These are phyloP conservation scores for Theobroma grandiflorum DNA, from an alignment of 441 rosid species.

Conservation along the genomic window DNA sequence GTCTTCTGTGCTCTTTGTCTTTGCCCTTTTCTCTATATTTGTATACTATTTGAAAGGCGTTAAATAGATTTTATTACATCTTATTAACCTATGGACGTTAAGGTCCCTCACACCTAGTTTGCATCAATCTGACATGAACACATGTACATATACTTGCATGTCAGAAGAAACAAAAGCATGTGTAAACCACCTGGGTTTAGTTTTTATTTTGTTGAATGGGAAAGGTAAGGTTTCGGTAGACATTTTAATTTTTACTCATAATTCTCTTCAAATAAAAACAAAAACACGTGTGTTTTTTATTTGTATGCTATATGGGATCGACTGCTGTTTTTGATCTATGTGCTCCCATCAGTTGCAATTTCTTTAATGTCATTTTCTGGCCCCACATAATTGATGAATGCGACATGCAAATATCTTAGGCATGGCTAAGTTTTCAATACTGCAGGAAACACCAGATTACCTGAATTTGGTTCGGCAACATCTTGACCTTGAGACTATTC, in stretches of 20 bases:
- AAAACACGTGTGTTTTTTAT: not conserved
- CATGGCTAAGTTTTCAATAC: slow-evolving; percentile 13
- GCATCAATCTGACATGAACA: not conserved
- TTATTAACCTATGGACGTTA: not conserved
- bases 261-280: not conserved
- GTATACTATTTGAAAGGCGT: not conserved
- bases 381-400: not conserved
- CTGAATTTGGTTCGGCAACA: slow-evolving; percentile 50
- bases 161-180: not conserved
- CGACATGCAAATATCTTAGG: not conserved
- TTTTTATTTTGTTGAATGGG: not conserved
- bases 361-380: not conserved
- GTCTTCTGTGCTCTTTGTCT: not conserved
- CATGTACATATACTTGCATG: not conserved
- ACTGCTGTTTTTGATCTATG: not conserved
- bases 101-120: not conserved
- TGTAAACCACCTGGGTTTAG: not conserved
- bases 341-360: not conserved
- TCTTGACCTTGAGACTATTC: slow-evolving; percentile 56
- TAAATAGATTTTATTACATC: not conserved
- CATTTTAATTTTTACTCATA: not conserved
- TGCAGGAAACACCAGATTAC: slow-evolving; percentile 57
- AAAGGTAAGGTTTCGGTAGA: not conserved
- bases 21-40: not conserved
- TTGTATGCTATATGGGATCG: not conserved